A percentile compares a stretch with the other conserved stretches of the same genome.
Evolutionary conservation across 331 rosid species (phyloP).

Genomic region (Quercus lobata): DNA sequence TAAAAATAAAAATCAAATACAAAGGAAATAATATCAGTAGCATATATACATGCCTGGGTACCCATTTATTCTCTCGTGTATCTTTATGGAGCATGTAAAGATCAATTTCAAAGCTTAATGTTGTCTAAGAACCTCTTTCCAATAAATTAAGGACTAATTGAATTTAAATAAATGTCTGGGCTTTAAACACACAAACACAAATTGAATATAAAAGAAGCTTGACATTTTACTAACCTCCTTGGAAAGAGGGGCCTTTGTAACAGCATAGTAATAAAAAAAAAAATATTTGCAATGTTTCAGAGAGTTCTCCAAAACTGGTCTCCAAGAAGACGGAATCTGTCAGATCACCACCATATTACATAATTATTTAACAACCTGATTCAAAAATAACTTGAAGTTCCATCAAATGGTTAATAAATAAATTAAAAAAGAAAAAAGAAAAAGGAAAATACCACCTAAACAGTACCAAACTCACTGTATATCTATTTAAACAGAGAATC

Average conservation of each 20-base stretch:
- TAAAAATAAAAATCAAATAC: no score
- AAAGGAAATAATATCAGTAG: no score
- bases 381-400: slow-evolving; percentile 10
- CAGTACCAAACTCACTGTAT: slow-evolving; percentile 73
- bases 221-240: slow-evolving; percentile 69
- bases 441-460: slow-evolving; percentile 55
- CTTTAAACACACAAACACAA: background rate
- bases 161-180: background rate
- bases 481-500: no score
- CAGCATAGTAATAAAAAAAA: slow-evolving; percentile 81
- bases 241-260: slow-evolving; percentile 84
- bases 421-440: background rate
- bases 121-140: no score
- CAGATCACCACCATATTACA: slow-evolving; percentile 27
- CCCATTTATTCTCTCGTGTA: background rate
- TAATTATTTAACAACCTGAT: slow-evolving; percentile 18
- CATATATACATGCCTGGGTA: background rate
- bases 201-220: slow-evolving; percentile 7
- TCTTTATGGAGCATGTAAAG: background rate
- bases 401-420: slow-evolving; percentile 15
- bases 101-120: background rate
- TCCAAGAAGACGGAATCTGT: slow-evolving; percentile 96
- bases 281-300: slow-evolving; percentile 71
- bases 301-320: slow-evolving; percentile 86
- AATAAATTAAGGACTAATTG: background rate